Percentiles rank a stretch among this genome's conserved stretches.
phyloP scores from a whole-genome alignment of 345 rosid species.

The Acer campestre region DNA sequence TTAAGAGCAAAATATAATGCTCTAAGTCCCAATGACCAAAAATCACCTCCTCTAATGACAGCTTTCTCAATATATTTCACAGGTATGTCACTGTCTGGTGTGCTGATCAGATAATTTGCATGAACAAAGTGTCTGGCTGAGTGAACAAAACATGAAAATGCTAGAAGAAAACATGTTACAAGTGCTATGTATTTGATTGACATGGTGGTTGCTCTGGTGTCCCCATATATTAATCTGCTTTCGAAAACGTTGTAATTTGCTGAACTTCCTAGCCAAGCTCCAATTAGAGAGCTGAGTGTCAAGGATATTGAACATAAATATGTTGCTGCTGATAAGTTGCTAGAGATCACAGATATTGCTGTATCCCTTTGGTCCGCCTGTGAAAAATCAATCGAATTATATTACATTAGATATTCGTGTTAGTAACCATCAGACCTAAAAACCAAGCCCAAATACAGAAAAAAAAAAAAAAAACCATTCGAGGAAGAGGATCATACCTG shows the following conservation, averaged over 20 bases:
- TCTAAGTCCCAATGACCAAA: conserved; percentile 74
- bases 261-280: conserved; percentile 75
- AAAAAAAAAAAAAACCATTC: too few relatives aligned
- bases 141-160: conserved; percentile 74
- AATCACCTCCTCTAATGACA: conserved; percentile 69
- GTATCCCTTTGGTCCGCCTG: conserved; percentile 42
- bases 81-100: conserved; percentile 42
- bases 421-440: too few relatives aligned
- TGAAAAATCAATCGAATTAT: not conserved
- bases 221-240: conserved; percentile 56
- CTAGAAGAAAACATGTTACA: conserved; percentile 58
- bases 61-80: conserved; percentile 40
- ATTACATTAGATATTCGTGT: too few relatives aligned
- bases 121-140: conserved; percentile 65
- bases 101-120: conserved; percentile 66
- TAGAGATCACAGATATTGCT: conserved; percentile 51
- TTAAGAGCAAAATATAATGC: conserved; percentile 66
- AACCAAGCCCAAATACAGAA: too few relatives aligned
- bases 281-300: conserved; percentile 74
- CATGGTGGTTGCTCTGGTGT: conserved; percentile 50
- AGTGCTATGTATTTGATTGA: conserved; percentile 69
- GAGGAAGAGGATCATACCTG: conserved; percentile 37
- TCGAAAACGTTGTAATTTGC: conserved; percentile 38
- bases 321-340: conserved; percentile 67
- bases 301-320: conserved; percentile 58